Evolutionary conservation across 257 asterid genomes (phyloP).

Genomic region (Echium plantagineum): DNA sequence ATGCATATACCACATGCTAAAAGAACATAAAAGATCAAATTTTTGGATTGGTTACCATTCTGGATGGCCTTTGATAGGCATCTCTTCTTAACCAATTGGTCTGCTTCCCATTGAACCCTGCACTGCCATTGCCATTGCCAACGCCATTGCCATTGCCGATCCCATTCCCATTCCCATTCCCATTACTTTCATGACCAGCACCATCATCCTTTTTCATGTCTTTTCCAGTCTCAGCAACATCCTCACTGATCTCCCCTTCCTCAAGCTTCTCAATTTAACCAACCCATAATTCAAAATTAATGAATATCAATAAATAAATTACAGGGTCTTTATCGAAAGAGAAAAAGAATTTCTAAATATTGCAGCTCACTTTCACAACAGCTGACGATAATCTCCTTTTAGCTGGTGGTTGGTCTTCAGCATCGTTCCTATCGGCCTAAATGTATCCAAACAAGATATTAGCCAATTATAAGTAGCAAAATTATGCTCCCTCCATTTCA

Average conservation of each 20-base stretch:
- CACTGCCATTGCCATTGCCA: constrained; percentile 13
- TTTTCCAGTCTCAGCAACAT: constrained; percentile 24
- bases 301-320: not conserved
- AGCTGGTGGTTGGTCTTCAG: constrained; percentile 79
- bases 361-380: constrained; percentile 62
- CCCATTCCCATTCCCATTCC: constrained; percentile 11
- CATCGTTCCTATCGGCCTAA: constrained; percentile 74
- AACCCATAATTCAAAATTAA: not conserved
- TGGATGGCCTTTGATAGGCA: constrained; percentile 40
- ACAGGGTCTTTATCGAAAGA: not conserved
- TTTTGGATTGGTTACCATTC: constrained; percentile 33
- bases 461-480: no score
- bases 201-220: constrained; percentile 23
- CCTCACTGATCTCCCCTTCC: constrained; percentile 66
- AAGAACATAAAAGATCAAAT: not conserved
- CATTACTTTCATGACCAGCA: constrained; percentile 19
- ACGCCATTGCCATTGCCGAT: no score
- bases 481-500: no score
- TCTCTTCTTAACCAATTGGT: constrained; percentile 61
- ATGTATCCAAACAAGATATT: no score
- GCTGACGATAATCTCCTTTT: constrained; percentile 89
- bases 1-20: constrained; percentile 3
- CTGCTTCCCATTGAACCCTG: constrained; percentile 31
- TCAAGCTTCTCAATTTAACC: constrained; percentile 28
- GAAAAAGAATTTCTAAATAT: not conserved